phyloP scores from a whole-genome alignment of 1,139 yeast species.

The Meyerozyma sp. region DNA sequence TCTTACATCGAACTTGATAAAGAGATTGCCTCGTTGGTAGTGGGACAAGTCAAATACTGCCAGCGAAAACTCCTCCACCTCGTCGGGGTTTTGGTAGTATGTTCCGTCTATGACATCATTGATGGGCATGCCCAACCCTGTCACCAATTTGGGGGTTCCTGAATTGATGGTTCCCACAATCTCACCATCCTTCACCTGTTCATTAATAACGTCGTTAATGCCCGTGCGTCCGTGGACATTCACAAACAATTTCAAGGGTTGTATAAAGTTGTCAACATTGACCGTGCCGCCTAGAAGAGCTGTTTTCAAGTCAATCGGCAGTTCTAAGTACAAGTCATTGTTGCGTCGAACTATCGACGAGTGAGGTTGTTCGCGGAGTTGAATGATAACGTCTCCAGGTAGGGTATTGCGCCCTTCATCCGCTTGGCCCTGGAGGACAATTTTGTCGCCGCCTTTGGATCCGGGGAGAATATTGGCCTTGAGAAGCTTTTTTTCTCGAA shows the following conservation, averaged over 20 bases:
- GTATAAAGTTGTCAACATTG: slow-evolving; percentile 38
- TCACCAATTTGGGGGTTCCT: slow-evolving; percentile 42
- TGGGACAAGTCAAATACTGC: slow-evolving; percentile 15
- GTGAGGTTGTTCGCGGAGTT: slow-evolving; percentile 29
- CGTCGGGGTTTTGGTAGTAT: slow-evolving; percentile 14
- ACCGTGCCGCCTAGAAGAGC: slow-evolving; percentile 54
- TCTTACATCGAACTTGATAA: slow-evolving; percentile 35
- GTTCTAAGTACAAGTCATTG: slow-evolving; percentile 42
- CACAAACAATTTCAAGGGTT: slow-evolving; percentile 32
- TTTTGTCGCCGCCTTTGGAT: slow-evolving; percentile 34
- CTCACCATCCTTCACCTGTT: slow-evolving; percentile 37
- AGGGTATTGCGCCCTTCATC: slow-evolving; percentile 56
- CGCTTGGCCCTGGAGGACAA: slow-evolving; percentile 52
- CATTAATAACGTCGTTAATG: slow-evolving; percentile 18
- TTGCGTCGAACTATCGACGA: slow-evolving; percentile 44
- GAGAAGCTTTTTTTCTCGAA: slow-evolving; percentile 42
- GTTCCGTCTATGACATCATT: slow-evolving; percentile 29
- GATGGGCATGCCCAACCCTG: slow-evolving; percentile 61
- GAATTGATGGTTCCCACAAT: slow-evolving; percentile 41
- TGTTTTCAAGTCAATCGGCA: slow-evolving; percentile 43
- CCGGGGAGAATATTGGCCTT: slow-evolving; percentile 30
- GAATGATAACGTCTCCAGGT: slow-evolving; percentile 65
- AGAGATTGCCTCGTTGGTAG: slow-evolving; percentile 33
- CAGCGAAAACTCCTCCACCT: slow-evolving; percentile 12
- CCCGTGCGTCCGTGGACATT: slow-evolving; percentile 32